Base-by-base conservation (phyloP, 2,329 filamentous ascomycete species). In the Alternaria longipes region DNA sequence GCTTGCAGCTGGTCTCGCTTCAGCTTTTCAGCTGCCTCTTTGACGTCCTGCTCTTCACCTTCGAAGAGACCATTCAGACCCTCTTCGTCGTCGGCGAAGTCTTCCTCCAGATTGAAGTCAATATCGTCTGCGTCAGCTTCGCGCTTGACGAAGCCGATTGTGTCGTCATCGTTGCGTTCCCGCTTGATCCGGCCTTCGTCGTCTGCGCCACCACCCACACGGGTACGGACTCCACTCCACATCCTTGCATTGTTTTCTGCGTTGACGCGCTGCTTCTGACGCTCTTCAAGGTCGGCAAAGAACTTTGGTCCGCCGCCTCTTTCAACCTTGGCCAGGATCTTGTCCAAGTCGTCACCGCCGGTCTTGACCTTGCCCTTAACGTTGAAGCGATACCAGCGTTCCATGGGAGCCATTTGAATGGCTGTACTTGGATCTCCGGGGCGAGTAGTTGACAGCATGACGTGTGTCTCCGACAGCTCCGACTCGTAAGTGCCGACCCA, bases 401-500 rank as follows among this genome's bases (percentile, higher is more conserved):
- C 94, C 18, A 98, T 81, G 0, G 96, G 96, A 3, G 97, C 85
- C 88, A 98, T 91, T 60, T 90, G 89, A 75, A 97, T 95, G 34
- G 64, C 63, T 26, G 55, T 60, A 12, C 70, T 88, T 2, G 84
- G 84, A 9, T 88, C 68, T 30, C 56, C 85, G 38, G 89, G 86
- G 34, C 93, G 90, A 44, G 92, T 86, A 3, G 68, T 86, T 12
- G 68, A 67, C 55, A 96, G 90, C 66, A 96, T 90, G 52, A 93
- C 92, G 53, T 92, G 89, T 2, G 83, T 85, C 71, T 94, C 90
- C 0, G 94, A 97, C 38, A 98, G 85, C 18, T 93, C 92, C 26
- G 91, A 91, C 71, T 98, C 91, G 70, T 98, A 97, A 58, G 90
- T 91, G 45, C 94, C 95, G 34, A 95, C 90, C 93, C 94, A 98